phyloP scores from a whole-genome alignment of 306 rosid genomes.

The Rosa rugosa region DNA sequence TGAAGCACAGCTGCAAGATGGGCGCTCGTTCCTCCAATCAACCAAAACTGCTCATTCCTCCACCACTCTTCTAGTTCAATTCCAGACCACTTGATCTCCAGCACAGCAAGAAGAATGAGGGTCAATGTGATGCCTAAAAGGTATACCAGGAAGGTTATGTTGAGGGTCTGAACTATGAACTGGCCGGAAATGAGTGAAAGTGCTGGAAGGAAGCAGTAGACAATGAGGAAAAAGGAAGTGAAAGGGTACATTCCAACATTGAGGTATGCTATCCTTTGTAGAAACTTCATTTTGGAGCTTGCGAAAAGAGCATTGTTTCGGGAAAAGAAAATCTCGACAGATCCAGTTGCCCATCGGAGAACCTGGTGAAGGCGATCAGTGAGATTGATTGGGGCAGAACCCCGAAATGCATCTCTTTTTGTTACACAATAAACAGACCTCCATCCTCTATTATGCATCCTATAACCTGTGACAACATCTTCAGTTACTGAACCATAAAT shows the following conservation, averaged over 20 bases:
- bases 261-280: conserved; percentile 68
- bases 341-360: conserved; percentile 85
- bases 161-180: conserved; percentile 62
- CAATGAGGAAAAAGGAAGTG: conserved; percentile 72
- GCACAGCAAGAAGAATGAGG: conserved; percentile 61
- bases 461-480: conserved; percentile 77
- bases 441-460: conserved; percentile 90
- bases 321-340: conserved; percentile 79
- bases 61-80: conserved; percentile 77
- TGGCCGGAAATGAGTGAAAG: conserved; percentile 67
- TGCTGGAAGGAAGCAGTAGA: conserved; percentile 82
- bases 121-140: conserved; percentile 67
- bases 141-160: conserved; percentile 57
- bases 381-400: conserved; percentile 79
- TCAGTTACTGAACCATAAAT: conserved; percentile 83
- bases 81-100: conserved; percentile 82
- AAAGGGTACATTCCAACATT: conserved; percentile 82
- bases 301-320: conserved; percentile 72
- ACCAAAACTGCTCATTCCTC: conserved; percentile 89
- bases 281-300: conserved; percentile 52
- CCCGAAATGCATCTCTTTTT: conserved; percentile 74
- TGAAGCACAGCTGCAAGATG: conserved; percentile 78
- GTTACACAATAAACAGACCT: conserved; percentile 68
- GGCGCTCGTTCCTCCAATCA: conserved; percentile 86
- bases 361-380: conserved; percentile 80